Evolutionary conservation across 1,284 basidiomycete species (phyloP).

Genomic region (Fistulina hepatica): DNA sequence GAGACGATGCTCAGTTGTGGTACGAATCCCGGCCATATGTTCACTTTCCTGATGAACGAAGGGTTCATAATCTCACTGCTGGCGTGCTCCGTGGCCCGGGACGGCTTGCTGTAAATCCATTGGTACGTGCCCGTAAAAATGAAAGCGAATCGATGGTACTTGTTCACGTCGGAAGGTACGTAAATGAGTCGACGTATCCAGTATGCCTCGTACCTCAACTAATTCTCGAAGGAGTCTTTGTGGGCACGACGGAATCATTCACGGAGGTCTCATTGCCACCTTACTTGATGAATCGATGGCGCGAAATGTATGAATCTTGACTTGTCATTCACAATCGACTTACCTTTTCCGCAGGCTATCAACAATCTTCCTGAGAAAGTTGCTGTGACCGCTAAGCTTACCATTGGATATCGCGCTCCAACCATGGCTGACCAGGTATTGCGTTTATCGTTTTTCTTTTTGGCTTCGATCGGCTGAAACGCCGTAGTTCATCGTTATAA

Average conservation of each 20-base stretch:
- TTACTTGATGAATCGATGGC: constrained; percentile 83
- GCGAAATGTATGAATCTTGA: constrained; percentile 48
- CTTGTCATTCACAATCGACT: constrained; percentile 1
- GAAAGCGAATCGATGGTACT: constrained; percentile 63
- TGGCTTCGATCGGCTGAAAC: constrained; percentile 3
- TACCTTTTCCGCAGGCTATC: constrained; percentile 45
- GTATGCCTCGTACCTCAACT: too few species aligned
- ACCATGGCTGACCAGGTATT: constrained; percentile 82
- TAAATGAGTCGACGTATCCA: too few species aligned
- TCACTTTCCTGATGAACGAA: constrained; percentile 54
- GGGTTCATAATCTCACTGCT: constrained; percentile 73
- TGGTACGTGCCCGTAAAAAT: constrained; percentile 67
- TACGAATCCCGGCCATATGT: constrained; percentile 73
- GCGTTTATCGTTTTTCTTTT: constrained; percentile 11
- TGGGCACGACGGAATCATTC: constrained; percentile 89
- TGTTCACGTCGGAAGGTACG: constrained; percentile 77
- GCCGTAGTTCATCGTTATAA: constrained; percentile 60
- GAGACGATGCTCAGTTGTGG: constrained; percentile 47
- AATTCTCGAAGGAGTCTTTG: constrained; percentile 82
- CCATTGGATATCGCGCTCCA: constrained; percentile 69
- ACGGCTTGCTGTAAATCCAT: constrained; percentile 66
- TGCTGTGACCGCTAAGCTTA: constrained; percentile 84
- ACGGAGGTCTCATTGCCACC: constrained; percentile 88
- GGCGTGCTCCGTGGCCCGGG: constrained; percentile 81
- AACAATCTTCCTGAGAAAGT: constrained; percentile 79